Evolutionary conservation across 225 moss, liverwort and hornwort genomes (phyloP).

Genomic region (Physcomitrellopsis africana): DNA sequence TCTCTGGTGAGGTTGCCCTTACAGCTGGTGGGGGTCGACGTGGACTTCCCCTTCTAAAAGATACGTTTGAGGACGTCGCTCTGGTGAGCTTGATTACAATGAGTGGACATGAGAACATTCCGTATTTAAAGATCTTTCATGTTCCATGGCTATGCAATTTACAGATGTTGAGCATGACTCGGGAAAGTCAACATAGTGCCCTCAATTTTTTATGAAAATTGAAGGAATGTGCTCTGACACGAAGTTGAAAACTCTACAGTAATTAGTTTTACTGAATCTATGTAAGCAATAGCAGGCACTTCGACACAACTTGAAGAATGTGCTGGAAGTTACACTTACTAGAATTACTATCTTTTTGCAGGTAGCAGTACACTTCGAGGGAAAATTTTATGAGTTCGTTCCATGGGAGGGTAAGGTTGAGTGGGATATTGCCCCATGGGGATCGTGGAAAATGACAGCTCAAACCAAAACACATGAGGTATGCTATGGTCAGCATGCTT

Average conservation of each 20-base stretch:
- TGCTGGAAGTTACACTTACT: no score
- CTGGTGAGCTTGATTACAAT: constrained; percentile 36
- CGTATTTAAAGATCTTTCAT: not conserved
- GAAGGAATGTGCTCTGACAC: not conserved
- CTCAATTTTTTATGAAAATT: not conserved
- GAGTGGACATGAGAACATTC: not conserved
- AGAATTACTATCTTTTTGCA: constrained; percentile 20
- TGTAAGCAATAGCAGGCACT: not conserved
- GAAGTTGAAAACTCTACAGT: not conserved
- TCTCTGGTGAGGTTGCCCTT: constrained; percentile 67
- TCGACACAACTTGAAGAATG: no score
- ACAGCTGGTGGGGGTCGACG: constrained; percentile 81
- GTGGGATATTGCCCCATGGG: constrained; percentile 76
- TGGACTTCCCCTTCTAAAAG: constrained; percentile 62
- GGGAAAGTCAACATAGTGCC: not conserved
- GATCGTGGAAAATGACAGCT: constrained; percentile 73
- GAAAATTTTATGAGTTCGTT: constrained; percentile 76
- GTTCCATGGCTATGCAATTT: not conserved
- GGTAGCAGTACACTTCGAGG: constrained; percentile 70
- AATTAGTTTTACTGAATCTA: not conserved
- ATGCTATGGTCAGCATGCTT: not conserved
- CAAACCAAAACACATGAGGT: constrained; percentile 62
- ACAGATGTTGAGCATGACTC: not conserved
- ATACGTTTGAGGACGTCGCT: constrained; percentile 69
- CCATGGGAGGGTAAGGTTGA: constrained; percentile 72